These are phyloP conservation scores for Microthlaspi erraticum DNA, from an alignment of 345 rosid species.

Conservation along the genomic window DNA sequence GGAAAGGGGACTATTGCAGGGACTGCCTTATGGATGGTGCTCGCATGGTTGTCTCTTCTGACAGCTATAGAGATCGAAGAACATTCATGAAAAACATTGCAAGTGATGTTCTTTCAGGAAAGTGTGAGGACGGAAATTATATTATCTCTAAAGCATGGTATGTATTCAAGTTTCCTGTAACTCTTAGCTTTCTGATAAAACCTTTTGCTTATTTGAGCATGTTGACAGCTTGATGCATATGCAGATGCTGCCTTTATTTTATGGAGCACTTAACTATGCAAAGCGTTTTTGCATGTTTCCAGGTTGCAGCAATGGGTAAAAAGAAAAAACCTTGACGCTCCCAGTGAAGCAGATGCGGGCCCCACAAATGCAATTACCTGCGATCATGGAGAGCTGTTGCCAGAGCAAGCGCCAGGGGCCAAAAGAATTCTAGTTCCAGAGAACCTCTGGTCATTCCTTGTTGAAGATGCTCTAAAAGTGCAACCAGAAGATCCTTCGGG, in stretches of 20 bases:
- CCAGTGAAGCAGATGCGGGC: constrained; percentile 88
- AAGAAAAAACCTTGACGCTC: constrained; percentile 90
- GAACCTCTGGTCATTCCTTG: constrained; percentile 82
- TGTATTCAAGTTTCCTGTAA: constrained; percentile 36
- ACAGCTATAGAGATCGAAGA: constrained; percentile 92
- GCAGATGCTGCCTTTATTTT: constrained; percentile 20
- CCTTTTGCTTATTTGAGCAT: constrained; percentile 25
- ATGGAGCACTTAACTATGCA: constrained; percentile 14
- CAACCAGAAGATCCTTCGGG: constrained; percentile 67
- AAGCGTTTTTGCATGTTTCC: constrained; percentile 31
- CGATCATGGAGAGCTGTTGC: constrained; percentile 78
- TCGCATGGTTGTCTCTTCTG: constrained; percentile 68
- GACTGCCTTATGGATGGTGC: constrained; percentile 85
- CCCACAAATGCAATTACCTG: constrained; percentile 80
- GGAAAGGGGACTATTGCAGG: constrained; percentile 74
- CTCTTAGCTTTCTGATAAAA: constrained; percentile 8
- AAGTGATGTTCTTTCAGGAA: constrained; percentile 63
- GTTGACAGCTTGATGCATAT: constrained; percentile 28
- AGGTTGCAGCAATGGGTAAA: constrained; percentile 98
- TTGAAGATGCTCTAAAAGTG: constrained; percentile 71
- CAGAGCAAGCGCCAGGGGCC: constrained; percentile 93
- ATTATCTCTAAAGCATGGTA: constrained; percentile 89
- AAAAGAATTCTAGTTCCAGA: constrained; percentile 84
- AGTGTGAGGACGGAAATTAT: constrained; percentile 68
- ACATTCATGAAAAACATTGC: constrained; percentile 75